Base-by-base conservation (phyloP, 1,284 basidiomycete genomes). In the Ceratobasidium sp. region DNA sequence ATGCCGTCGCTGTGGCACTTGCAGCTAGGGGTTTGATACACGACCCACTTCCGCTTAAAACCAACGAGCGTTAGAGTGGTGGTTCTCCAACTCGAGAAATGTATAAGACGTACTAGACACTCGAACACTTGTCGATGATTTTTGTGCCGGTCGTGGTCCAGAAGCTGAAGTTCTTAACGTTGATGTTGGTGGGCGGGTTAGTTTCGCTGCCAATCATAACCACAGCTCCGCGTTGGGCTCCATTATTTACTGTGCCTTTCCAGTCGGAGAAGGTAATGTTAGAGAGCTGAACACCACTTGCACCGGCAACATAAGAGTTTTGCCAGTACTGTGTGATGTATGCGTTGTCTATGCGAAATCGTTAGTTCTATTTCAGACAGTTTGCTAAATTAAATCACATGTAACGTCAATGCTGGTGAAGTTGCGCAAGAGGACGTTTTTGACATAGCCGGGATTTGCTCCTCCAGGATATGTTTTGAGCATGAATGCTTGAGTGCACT, bases 391-490 rank as follows among this genome's bases (percentile, higher is more conserved):
- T 23, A 3, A 61, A 56, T 63, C 40, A 73, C 71, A 73, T 7
- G 71, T 73, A 73, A 73, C 71, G 60, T 73, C 71, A 26, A 63
- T 73, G 60, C 49, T 73, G 23, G 71, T 73, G 63, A 86, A 86
- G 80, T 84, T 82, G 77, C 85, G 79, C 80, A 86, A 83, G 10
- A 83, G 78, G 28, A 86, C 84, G 78, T 86, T 85, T 58, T 78
- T 79, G 69, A 86, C 84, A 68, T 81, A 83, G 9, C 85, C 85
- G 10, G 71, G 71, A 7, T n/a, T 33, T 18, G 56, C 7, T 15
- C 82, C 82, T 20, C 85, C 85, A 12, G 83, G 81, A 79, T 85
- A 84, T 46, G 82, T 83, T 81, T 86, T 86, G 82, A 86, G 84
- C 85, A 86, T 86, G 80, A 86, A 83, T 1, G 72, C 72, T 15